Base-by-base conservation (phyloP, 257 asterid species). In the Sherardia arvensis region DNA sequence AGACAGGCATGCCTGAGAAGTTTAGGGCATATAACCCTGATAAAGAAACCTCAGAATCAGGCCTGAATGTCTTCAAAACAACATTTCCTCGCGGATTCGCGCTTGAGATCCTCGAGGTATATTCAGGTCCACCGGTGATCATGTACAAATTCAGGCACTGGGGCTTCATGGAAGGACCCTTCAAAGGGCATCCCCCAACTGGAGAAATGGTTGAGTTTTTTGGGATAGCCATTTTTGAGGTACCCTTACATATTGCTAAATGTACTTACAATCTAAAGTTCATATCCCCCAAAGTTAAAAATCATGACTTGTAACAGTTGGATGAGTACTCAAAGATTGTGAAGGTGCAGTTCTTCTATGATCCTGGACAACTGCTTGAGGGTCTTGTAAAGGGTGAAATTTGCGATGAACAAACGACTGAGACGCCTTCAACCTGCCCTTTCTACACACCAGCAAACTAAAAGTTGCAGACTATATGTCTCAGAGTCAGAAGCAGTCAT, bases 141-240 rank as follows among this genome's bases (percentile, higher is more conserved):
- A 64, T 67, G 1, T 85, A 76, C 82, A 87, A 78, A 67, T 91
- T 79, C 58, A 82, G 97, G 81, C 97, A 87, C 21, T 91, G 95
- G 95, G 95, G 91, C 22, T 77, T 73, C 73, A 71, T 85, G 78
- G 96, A 90, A 32, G 96, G 82, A 18, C 75, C 90, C 57, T 90
- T 56, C 64, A 79, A 87, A 64, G 85, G 75, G 3, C 69, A 76
- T 49, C 69, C 80, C 10, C 84, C 97, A 0, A 90, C 87, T 0
- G 92, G 97, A 7, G 84, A 90, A 58, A 64, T 71, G 74, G 49
- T 81, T 10, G 89, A 87, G 40, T 38, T 90, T 40, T 76, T 67
- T 26, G 95, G 96, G 7, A 75, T 59, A 1, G 82, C 70, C 28
- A 73, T 74, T 47, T 71, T 82, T 7, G 69, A 82, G 91, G 97